Conservation (phyloP, 2,329 filamentous ascomycete genomes). For the Fusarium sp. region DNA sequence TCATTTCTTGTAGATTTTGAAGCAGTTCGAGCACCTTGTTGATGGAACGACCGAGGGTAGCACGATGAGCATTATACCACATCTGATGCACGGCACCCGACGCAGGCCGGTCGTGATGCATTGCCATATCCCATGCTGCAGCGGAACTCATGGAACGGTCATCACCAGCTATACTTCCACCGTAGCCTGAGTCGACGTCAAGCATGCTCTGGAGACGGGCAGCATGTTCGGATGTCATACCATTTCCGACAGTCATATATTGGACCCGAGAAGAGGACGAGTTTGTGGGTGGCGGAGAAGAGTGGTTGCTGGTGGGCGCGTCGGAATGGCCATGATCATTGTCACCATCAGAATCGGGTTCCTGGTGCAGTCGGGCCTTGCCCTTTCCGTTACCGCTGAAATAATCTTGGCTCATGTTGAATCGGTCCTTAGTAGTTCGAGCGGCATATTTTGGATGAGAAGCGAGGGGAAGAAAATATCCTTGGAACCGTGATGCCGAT, state of each 20-base stretch:
- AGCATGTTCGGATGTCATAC: conserved; percentile 82
- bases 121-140: conserved; percentile 56
- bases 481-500: conserved; percentile 33
- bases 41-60: conserved; percentile 86
- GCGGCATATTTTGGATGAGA: conserved; percentile 47
- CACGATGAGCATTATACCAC: conserved; percentile 93
- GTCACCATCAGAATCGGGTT: conserved; percentile 38
- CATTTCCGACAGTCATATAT: conserved; percentile 90
- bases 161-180: conserved; percentile 77
- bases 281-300: conserved; percentile 37
- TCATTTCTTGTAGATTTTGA: conserved; percentile 86
- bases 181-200: conserved; percentile 91
- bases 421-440: conserved; percentile 34
- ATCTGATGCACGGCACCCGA: conserved; percentile 91
- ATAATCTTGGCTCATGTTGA: conserved; percentile 69
- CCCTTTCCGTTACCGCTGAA: conserved; percentile 65
- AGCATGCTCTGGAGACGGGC: conserved; percentile 82
- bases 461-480: conserved; percentile 24
- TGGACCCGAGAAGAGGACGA: conserved; percentile 57
- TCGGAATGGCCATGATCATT: conserved; percentile 34
- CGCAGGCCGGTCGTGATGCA: conserved; percentile 59
- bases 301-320: conserved; percentile 39
- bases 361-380: conserved; percentile 53
- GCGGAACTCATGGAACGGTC: conserved; percentile 59
- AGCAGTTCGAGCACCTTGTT: conserved; percentile 85